Evolutionary conservation across 148 eudicot genomes (phyloP).

Genomic region (Fagopyrum homotropicum): DNA sequence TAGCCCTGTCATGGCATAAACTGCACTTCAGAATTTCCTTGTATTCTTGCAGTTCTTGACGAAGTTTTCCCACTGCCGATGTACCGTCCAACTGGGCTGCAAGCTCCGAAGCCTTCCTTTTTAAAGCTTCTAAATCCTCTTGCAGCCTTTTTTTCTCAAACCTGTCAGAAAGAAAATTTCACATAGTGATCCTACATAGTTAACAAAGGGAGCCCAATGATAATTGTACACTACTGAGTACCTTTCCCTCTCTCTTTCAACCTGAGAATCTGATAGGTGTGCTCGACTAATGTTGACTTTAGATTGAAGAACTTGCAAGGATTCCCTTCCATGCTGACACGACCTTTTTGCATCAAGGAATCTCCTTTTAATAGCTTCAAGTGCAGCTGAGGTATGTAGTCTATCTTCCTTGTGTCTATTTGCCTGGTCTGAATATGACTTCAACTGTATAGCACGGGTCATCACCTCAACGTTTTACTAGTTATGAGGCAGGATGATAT

Average conservation of each 20-base stretch:
- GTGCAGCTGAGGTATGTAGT: constrained; percentile 34
- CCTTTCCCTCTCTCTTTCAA: constrained; percentile 78
- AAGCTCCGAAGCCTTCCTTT: constrained; percentile 56
- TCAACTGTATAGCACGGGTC: constrained; percentile 38
- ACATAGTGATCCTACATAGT: not conserved
- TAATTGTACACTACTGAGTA: constrained; percentile 13
- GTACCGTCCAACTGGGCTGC: constrained; percentile 57
- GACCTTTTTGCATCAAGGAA: constrained; percentile 46
- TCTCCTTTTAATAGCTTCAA: constrained; percentile 57
- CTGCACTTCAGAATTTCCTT: constrained; percentile 89
- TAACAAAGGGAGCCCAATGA: not conserved
- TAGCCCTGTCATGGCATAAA: constrained; percentile 78
- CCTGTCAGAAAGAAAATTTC: constrained; percentile 24
- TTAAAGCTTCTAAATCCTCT: constrained; percentile 66
- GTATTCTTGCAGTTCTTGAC: constrained; percentile 72
- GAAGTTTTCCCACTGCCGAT: constrained; percentile 55
- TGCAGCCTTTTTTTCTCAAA: constrained; percentile 74
- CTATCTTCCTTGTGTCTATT: constrained; percentile 66
- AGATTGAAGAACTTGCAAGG: constrained; percentile 55
- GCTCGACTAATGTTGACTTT: constrained; percentile 48
- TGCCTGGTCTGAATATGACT: constrained; percentile 45
- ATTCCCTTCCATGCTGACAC: constrained; percentile 37
- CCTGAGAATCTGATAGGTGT: constrained; percentile 51
- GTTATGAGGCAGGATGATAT: too few relatives aligned
- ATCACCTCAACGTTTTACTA: too few relatives aligned